phyloP scores from a whole-genome alignment of 176 grass and related monocot genomes.

The Melocanna baccifera region DNA sequence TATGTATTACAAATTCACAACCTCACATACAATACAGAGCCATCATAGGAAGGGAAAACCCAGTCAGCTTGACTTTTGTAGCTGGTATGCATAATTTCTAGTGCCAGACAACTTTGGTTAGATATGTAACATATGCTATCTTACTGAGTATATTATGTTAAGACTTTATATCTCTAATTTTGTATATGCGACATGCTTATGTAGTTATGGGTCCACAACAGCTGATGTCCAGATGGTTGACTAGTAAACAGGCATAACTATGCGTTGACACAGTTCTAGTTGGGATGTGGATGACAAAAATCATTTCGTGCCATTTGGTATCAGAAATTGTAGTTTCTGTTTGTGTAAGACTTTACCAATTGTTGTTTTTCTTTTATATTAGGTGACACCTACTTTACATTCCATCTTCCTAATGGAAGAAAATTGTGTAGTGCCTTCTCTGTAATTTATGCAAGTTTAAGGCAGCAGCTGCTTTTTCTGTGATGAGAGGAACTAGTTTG shows the following conservation, averaged over 20 bases:
- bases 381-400: not conserved
- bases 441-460: not conserved
- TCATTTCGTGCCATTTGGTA: not conserved
- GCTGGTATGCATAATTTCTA: constrained; percentile 6
- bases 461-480: not conserved
- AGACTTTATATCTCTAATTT: not conserved
- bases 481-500: not conserved
- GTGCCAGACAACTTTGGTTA: constrained; percentile 12
- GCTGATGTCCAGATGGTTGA: not conserved
- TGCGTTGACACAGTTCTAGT: not conserved
- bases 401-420: not conserved
- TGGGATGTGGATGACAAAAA: not conserved
- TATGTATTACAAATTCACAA: not conserved
- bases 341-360: not conserved
- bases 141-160: not conserved
- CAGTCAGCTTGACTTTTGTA: not conserved
- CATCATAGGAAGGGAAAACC: constrained; percentile 14
- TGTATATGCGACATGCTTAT: not conserved
- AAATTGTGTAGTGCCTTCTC: not conserved
- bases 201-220: constrained; percentile 3
- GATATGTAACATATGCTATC: constrained; percentile 14
- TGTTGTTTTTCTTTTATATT: not conserved
- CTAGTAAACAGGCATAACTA: not conserved
- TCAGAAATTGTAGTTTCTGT: not conserved
- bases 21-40: not conserved